Evolutionary conservation across 2,329 filamentous ascomycete genomes (phyloP), one percentile per base, ranked within the genome.

Genomic region (Chaetothyriales sp.): DNA sequence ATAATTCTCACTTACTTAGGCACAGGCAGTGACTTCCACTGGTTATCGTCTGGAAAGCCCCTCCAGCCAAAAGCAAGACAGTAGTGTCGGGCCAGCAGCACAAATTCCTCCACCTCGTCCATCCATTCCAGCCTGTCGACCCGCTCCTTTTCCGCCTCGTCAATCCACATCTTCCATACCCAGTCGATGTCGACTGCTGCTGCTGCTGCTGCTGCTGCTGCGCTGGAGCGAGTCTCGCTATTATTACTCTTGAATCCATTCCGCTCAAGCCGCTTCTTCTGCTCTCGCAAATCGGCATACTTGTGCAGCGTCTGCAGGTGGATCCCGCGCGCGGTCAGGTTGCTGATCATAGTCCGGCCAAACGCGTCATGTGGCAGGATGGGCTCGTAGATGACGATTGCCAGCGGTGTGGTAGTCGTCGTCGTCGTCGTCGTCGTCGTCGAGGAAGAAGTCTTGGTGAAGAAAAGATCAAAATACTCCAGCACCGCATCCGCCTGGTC

Each of bases 81-180:
- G 62, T 98, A 98, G 71, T 98, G 92, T 57, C 77, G 79, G 0
- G 88, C 86, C 59, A 98, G 68, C 59, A 98, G 67, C 61, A 83
- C 75, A 84, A 92, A 94, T 69, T 98, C 92, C 67, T 98, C 92
- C 20, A 95, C 76, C 68, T 98, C 92, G 68, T 98, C 92, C 55
- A 98, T 67, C 61, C 92, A 88, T 65, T 98, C 89, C 22, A 95
- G 65, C 9, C 70, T 67, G 56, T 89, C 83, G 1, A 96, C 79
- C 46, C 89, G 73, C 61, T 85, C 81, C 66, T 86, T 89, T 67
- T 96, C 90, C 1, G 71, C 70, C 0, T 72, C 63, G 0, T 64
- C 62, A 2, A 94, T 73, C 88, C 90, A 96, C 1, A 68, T 68
- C 48, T 83, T 75, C 82, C 85, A 95, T 39, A 95, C 77, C n/a